These are phyloP conservation scores for Plasmodium vivax DNA, from an alignment of 169 alveolate genomes.

Conservation along the genomic window DNA sequence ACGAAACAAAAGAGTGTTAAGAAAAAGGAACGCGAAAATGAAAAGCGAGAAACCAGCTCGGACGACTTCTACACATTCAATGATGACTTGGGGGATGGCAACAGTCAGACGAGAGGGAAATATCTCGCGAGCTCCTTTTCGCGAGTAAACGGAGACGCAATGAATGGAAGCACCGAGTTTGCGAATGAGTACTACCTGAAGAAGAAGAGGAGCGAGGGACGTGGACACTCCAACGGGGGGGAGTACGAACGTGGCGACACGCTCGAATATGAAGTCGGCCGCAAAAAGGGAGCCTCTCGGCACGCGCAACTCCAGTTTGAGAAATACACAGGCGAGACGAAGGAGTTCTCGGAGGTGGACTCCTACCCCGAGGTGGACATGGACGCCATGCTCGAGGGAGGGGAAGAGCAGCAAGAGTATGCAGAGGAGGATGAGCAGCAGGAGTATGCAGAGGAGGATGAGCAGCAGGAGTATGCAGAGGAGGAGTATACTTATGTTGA, in stretches of 20 bases:
- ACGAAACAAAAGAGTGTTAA: not conserved
- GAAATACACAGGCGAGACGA: slow-evolving; percentile 27
- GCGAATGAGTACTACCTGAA: slow-evolving; percentile 17
- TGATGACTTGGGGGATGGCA: slow-evolving; percentile 5
- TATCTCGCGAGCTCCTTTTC: slow-evolving; percentile 12
- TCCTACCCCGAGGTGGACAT: slow-evolving; percentile 1
- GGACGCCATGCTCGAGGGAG: not conserved
- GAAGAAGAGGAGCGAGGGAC: slow-evolving; percentile 14
- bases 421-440: slow-evolving; percentile 19
- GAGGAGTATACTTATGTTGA: slow-evolving; percentile 6
- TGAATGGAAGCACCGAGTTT: slow-evolving; percentile 59
- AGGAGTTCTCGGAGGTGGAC: slow-evolving; percentile 31
- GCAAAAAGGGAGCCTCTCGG: not conserved
- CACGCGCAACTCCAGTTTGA: not conserved
- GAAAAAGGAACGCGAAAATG: slow-evolving; percentile 5
- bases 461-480: not conserved
- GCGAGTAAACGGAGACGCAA: slow-evolving; percentile 22
- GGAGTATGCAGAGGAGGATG: not conserved
- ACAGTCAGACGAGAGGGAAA: not conserved
- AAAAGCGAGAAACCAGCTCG: slow-evolving; percentile 27
- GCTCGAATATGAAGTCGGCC: not conserved
- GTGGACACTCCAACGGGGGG: not conserved
- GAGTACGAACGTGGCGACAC: not conserved
- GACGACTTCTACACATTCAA: slow-evolving; percentile 20
- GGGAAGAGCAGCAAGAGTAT: slow-evolving; percentile 3